Evolutionary conservation across 2,329 filamentous ascomycete species (phyloP).

Genomic region (Claviceps paspali): DNA sequence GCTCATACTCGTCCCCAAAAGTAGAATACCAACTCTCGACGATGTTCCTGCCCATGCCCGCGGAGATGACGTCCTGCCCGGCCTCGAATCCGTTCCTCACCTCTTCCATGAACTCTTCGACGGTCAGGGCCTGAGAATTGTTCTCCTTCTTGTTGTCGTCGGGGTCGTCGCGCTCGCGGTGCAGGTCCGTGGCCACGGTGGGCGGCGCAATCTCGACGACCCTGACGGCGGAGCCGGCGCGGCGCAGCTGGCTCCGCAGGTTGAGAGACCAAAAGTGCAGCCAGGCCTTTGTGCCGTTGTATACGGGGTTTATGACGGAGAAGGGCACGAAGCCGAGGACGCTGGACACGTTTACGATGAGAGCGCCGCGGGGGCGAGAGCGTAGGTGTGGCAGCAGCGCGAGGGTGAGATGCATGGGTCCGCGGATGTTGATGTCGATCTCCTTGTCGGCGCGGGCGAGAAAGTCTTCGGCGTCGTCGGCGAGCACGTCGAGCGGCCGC

Average conservation of each 20-base stretch:
- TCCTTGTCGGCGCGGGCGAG: constrained; percentile 38
- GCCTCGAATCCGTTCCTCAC: constrained; percentile 27
- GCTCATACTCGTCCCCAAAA: constrained; percentile 17
- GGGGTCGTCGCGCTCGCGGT: constrained; percentile 38
- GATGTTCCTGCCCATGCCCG: constrained; percentile 24
- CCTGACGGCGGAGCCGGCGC: constrained; percentile 24
- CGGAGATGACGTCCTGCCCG: constrained; percentile 32
- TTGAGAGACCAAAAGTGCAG: constrained; percentile 42
- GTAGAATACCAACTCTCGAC: constrained; percentile 28
- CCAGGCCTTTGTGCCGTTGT: constrained; percentile 45
- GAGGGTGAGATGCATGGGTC: constrained; percentile 42
- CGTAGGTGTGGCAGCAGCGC: too few species aligned
- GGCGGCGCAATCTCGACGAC: constrained; percentile 43
- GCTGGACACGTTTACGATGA: constrained; percentile 35
- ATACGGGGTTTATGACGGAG: constrained; percentile 39
- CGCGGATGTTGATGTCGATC: constrained; percentile 41
- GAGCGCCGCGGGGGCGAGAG: too few species aligned
- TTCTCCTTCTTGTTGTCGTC: constrained; percentile 44
- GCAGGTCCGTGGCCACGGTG: constrained; percentile 36
- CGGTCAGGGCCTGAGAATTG: constrained; percentile 23
- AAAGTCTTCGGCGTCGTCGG: constrained; percentile 25
- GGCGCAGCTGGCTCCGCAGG: constrained; percentile 32
- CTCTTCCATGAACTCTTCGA: constrained; percentile 39
- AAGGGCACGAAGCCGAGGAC: constrained; percentile 37
- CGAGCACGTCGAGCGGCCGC: constrained; percentile 30